Conservation (phyloP, 495 filamentous ascomycete genomes). For the Chaetomium fimeti region DNA sequence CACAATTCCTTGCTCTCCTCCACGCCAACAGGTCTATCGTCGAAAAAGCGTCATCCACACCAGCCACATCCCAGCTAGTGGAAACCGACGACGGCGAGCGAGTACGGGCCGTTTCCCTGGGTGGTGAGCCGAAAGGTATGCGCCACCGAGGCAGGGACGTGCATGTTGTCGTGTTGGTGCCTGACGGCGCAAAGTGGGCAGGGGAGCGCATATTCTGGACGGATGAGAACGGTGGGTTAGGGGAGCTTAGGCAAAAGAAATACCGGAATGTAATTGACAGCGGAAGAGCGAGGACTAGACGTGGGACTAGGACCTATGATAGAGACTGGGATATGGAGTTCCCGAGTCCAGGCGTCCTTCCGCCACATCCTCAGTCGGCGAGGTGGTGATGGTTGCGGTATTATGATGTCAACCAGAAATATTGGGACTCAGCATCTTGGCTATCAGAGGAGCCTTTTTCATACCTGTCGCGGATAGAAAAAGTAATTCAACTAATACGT, state of each 20-base stretch:
- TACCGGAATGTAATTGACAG: slow-evolving; percentile 17
- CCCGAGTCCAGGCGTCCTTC: not conserved
- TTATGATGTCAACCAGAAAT: not conserved
- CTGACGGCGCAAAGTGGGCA: slow-evolving; percentile 15
- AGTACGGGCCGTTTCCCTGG: slow-evolving; percentile 14
- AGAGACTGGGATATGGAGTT: not conserved
- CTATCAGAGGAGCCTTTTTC: too few relatives aligned
- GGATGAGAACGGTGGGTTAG: slow-evolving; percentile 8
- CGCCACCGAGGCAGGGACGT: slow-evolving; percentile 18
- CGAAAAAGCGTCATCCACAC: not conserved
- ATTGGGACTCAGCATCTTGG: not conserved
- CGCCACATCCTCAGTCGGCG: not conserved
- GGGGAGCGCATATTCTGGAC: slow-evolving; percentile 27
- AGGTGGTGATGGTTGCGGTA: not conserved
- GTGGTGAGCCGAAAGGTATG: slow-evolving; percentile 8
- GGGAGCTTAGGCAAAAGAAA: slow-evolving; percentile 17
- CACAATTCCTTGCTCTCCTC: slow-evolving; percentile 24
- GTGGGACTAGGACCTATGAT: not conserved
- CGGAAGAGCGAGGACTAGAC: not conserved
- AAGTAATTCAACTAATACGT: not conserved
- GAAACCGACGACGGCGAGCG: slow-evolving; percentile 13
- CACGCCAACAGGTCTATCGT: slow-evolving; percentile 21
- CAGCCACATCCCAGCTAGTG: not conserved
- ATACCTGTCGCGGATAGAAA: not conserved
- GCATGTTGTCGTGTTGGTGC: slow-evolving; percentile 14